Evolutionary conservation across 495 filamentous ascomycete species (phyloP).

Genomic region (Hyaloscypha bicolor): DNA sequence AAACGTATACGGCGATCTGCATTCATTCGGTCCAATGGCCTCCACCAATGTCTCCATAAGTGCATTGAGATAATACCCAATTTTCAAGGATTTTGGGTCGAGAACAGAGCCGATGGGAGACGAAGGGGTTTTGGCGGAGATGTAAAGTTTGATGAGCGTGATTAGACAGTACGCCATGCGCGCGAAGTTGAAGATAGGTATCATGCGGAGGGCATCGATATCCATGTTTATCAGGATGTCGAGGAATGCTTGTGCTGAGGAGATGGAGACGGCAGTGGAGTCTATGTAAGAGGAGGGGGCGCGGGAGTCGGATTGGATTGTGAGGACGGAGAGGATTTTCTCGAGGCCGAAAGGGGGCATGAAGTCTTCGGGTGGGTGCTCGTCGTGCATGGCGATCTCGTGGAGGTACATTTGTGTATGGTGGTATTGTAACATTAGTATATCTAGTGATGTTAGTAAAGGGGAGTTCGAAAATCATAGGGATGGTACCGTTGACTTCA

Average conservation of each 20-base stretch:
- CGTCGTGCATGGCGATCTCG: conserved; percentile 52
- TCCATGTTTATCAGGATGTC: conserved; percentile 48
- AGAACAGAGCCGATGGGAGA: conserved; percentile 48
- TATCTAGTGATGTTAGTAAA: conserved; percentile 32
- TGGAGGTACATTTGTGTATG: conserved; percentile 50
- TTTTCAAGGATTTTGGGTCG: conserved; percentile 43
- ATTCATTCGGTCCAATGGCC: conserved; percentile 32
- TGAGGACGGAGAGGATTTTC: conserved; percentile 34
- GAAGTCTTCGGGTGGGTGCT: conserved; percentile 53
- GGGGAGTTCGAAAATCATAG: conserved; percentile 2
- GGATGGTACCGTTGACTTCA: conserved; percentile 42
- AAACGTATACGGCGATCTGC: conserved; percentile 23
- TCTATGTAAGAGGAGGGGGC: conserved; percentile 49
- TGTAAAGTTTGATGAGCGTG: conserved; percentile 52
- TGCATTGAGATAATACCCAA: conserved; percentile 48
- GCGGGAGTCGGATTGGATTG: conserved; percentile 28
- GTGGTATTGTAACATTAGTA: conserved; percentile 50
- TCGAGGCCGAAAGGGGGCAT: conserved; percentile 34
- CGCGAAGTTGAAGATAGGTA: conserved; percentile 51
- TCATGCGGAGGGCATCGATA: conserved; percentile 42
- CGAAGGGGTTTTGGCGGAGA: conserved; percentile 42
- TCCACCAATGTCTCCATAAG: conserved; percentile 42
- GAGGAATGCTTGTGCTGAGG: conserved; percentile 49
- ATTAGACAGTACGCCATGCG: conserved; percentile 46
- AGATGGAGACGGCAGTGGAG: conserved; percentile 52